Evolutionary conservation across 2,329 filamentous ascomycete genomes (phyloP), one percentile per base, ranked within the genome.

Genomic region (Knufia petricola): DNA sequence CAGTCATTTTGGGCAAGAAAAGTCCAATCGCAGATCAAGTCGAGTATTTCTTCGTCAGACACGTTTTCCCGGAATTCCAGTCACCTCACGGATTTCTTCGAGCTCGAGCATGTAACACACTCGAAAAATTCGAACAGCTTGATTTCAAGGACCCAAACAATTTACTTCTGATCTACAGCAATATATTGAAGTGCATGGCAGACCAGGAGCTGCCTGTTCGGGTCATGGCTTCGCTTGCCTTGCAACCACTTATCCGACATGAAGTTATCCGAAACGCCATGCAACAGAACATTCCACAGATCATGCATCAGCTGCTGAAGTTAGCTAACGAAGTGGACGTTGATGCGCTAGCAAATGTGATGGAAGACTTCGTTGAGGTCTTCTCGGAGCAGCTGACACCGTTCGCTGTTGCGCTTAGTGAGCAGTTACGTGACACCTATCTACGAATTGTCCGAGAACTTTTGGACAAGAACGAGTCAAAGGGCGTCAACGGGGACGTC

Each of bases 351-450:
- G 90, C 92, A 19, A 96, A 96, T 61, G 92, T 98, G 32, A 98
- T 98, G 92, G 92, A 98, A 68, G 92, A 98, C 63, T 98, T 98
- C 63, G 92, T 98, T 39, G 92, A 98, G 66, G 89, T 96, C 2
- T 98, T 98, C 63, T 90, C 92, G n/a, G 78, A 87, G 2, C 92
- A 98, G 65, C 77, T 98, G 40, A 96, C 92, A 4, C 92, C 92
- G 2, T 98, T 98, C 61, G 92, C 92, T 9, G 90, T 98, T 26
- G 92, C 92, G 3, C 75, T 98, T 3, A 95, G 88, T 62, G 89
- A 96, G 69, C 92, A 98, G 68, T 75, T 98, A 41, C 83, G 90
- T 37, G 92, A 98, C 61, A 98, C 92, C 0, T 98, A 98, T 61
- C 76, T 98, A 57, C 81, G 92, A 49, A 95, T 98, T 55, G 84